A percentile compares a stretch with the other conserved stretches of the same genome.
phyloP scores from a whole-genome alignment of 495 filamentous ascomycete species.

The Parathielavia appendiculata region DNA sequence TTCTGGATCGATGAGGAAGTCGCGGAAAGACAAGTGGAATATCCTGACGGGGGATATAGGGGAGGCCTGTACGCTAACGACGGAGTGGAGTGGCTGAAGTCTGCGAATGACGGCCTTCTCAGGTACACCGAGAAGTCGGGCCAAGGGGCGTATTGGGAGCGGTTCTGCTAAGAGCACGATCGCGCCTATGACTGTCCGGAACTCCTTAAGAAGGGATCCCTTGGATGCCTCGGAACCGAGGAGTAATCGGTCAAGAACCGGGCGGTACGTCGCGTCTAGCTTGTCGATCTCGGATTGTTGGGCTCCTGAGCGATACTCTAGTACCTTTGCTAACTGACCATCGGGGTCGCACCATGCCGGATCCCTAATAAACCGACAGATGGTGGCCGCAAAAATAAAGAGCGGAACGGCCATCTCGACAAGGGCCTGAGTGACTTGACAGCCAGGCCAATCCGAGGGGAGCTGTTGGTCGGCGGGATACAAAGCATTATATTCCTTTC shows the following conservation, averaged over 20 bases:
- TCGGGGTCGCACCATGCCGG: slow-evolving; percentile 18
- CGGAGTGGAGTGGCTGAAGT: slow-evolving; percentile 29
- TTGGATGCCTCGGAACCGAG: slow-evolving; percentile 10
- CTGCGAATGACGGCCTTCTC: slow-evolving; percentile 11
- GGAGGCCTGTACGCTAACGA: slow-evolving; percentile 25
- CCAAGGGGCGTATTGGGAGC: slow-evolving; percentile 17
- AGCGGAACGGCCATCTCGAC: slow-evolving; percentile 37
- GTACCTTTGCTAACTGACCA: slow-evolving; percentile 27
- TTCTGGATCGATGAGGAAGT: slow-evolving; percentile 47
- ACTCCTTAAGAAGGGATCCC: slow-evolving; percentile 13
- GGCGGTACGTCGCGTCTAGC: slow-evolving; percentile 34
- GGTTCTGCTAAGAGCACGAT: slow-evolving; percentile 27
- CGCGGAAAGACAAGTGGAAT: slow-evolving; percentile 49
- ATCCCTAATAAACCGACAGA: slow-evolving; percentile 37
- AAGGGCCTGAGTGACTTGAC: slow-evolving; percentile 28
- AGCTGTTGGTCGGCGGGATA: slow-evolving; percentile 10
- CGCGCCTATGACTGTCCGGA: slow-evolving; percentile 18
- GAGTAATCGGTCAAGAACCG: slow-evolving; percentile 27
- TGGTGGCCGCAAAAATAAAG: slow-evolving; percentile 44
- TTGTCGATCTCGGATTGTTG: slow-evolving; percentile 29
- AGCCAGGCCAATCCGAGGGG: slow-evolving; percentile 38
- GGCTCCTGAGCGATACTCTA: slow-evolving; percentile 24
- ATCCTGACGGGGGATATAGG: slow-evolving; percentile 20
- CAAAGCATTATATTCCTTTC: slow-evolving; percentile 23
- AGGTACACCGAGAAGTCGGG: slow-evolving; percentile 17